Base-by-base conservation (phyloP, 306 rosid genomes). In the Vigna mungo region DNA sequence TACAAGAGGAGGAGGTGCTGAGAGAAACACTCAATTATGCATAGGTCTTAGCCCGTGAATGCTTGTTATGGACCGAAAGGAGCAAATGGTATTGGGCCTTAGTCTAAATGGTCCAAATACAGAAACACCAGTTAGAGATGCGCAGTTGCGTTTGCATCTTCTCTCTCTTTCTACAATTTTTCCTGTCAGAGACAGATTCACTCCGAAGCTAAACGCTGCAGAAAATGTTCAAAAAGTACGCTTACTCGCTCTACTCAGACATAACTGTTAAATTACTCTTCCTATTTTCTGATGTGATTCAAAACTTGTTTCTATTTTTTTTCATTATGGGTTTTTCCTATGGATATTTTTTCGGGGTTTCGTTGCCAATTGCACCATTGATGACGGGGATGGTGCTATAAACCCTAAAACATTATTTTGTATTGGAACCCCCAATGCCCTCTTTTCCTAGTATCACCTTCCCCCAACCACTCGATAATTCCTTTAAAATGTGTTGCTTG, bases 191-290 rank as follows among this genome's bases (percentile, higher is more conserved):
- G 70, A 30, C 44, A 67, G 78, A 62, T 71, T 52, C 78, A 71
- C 58, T 77, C 65, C 63, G 18, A 76, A 75, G 34, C 76, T 71
- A 43, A 60, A 60, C 74, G 68, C 78, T 49, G 23, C 70, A 48
- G 52, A 85, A 85, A 54, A 85, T 85, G 88, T 85, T 85, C 79
- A 85, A 85, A 81, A 85, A 85, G 86, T 79, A 82, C 41, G 73
- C 18, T 63, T 64, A 14, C 47, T 25, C 63, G 1, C 32, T 74
- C 68, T 43, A 55, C 64, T 34, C 18, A 20, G 21, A 37, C 27
- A 25, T 48, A 17, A 49, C 77, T 72, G n/a, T 51, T 18, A 34
- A 46, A 2, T 9, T 17, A 16, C 58, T 18, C 61, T 44, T 30
- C 52, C 17, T 59, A 47, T 8, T 20, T 71, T 77, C 47, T 70